Base-by-base conservation (phyloP, 2,329 filamentous ascomycete genomes). In the Nannizziopsis arthrosporioides region DNA sequence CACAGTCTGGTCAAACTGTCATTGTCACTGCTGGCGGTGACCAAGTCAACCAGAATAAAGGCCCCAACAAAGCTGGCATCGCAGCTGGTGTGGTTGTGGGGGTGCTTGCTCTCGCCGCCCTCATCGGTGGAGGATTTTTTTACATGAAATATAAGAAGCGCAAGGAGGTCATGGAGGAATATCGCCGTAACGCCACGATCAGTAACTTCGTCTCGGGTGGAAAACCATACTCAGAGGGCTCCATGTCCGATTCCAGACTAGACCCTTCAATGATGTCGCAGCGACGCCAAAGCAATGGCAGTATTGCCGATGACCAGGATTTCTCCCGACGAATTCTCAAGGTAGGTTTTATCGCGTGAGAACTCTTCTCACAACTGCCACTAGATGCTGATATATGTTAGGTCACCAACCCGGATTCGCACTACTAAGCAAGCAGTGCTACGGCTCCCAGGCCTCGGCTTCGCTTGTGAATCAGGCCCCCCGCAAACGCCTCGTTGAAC, bases 271-370 rank as follows among this genome's bases (percentile, higher is more conserved):
- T 88, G 55, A 82, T 93, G 76, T 82, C 83, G 50, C 79, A 88
- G 57, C 77, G 87, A 62, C 80, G 89, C 67, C 77, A 90, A 71
- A 95, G 90, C 68, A 86, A 92, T 61, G 90, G 90, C 57, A 95
- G 89, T 67, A 95, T 96, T 66, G 90, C 89, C 45, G 90, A 96
- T 66, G 93, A 95, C 68, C 81, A 94, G 68, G 90, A 96, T 66
- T 96, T 94, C 71, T 95, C 90, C 54, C 81, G 90, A 70, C 84
- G 85, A 70, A 95, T 96, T 68, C 77, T 96, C 62, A 85, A 93
- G 80, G 90, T 94, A 76, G 35, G 35, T 18, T 36, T 31, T 14
- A 12, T 14, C 22, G 22, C 22, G 22, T 27, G 7, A 17, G 11
- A 7, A 37, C 14, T 37, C n/a, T 43, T 27, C 1, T 44, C 11